Evolutionary conservation across 805 yeast genomes (phyloP), one percentile per base, ranked within the genome.

Genomic region (Teunomyces tritomae): DNA sequence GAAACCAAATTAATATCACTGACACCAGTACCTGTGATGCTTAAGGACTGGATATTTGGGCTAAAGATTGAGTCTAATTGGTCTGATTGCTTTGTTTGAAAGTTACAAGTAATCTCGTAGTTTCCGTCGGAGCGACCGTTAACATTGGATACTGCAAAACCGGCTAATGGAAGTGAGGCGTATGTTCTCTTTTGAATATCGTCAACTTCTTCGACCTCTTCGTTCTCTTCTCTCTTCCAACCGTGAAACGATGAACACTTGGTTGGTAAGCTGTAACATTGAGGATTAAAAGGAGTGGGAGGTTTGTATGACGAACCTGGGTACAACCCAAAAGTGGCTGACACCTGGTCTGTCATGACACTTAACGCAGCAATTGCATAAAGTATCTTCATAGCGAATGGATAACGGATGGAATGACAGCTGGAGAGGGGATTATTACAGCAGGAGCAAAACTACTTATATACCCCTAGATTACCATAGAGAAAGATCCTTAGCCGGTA

Each of bases 91-190:
- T 54, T 57, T 24, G 60, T 51, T 48, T 61, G 54, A 44, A 58
- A 63, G 53, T 63, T 61, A 46, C 53, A 43, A 28, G 57, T 59
- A 29, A 59, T 57, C 39, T 55, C 52, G 52, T 44, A 59, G 26
- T 45, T 46, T 41, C 52, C 61, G 17, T 55, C 59, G 26, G 46
- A 56, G n/a, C 51, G 55, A 37, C 47, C 49, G 37, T 51, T 54
- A 24, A 57, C 62, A 37, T 61, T 57, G 27, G 65, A 58, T 16
- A 63, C 57, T 8, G 53, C 56, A 47, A 63, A 53, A 11, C 59
- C 61, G 42, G 65, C 67, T 39, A 53, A 49, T 28, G 66, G 65
- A 35, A 51, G 54, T 28, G 39, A 34, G 39, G 30, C 16, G n/a
- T 11, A 7, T 17, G 34, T 44, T 44, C 50, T 51, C 49, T 48